Conservation (phyloP, 1,284 basidiomycete species). For the Ustilago shanxiensis region DNA sequence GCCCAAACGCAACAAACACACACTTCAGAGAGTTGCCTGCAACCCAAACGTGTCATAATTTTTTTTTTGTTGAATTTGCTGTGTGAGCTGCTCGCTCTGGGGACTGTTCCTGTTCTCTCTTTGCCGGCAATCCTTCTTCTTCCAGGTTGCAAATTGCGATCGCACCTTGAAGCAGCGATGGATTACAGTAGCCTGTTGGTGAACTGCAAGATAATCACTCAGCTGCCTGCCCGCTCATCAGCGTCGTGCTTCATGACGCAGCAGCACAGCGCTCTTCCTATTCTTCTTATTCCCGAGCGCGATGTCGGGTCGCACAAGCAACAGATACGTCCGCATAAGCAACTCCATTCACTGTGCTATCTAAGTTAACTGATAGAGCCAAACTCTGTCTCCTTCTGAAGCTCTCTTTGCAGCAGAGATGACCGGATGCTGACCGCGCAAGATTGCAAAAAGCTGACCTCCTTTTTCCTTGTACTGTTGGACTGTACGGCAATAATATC, state of each 20-base stretch:
- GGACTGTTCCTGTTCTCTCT: too few relatives aligned
- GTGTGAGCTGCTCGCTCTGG: too few relatives aligned
- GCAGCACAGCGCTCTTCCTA: neutral
- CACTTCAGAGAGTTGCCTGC: neutral
- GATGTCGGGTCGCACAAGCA: neutral
- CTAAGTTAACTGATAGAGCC: too few relatives aligned
- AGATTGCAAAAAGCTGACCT: too few relatives aligned
- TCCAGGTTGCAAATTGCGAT: neutral
- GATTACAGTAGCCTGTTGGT: neutral
- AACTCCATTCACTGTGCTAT: too few relatives aligned
- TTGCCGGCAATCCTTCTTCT: constrained; percentile 6
- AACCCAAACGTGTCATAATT: too few relatives aligned
- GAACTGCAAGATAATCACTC: constrained; percentile 10
- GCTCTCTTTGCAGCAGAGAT: constrained; percentile 11
- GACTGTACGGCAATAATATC: too few relatives aligned
- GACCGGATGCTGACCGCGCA: constrained; percentile 18
- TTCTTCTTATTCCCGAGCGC: constrained; percentile 2
- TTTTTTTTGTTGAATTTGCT: neutral
- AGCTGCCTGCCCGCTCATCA: neutral
- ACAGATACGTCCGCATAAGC: constrained; percentile 2
- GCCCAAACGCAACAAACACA: constrained; percentile 8
- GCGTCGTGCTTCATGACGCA: constrained; percentile 17
- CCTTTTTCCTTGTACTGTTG: too few relatives aligned
- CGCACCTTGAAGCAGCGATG: too few relatives aligned
- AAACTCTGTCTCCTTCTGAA: neutral